Evolutionary conservation across 495 filamentous ascomycete species (phyloP).

Genomic region (Aspergillus affinis): DNA sequence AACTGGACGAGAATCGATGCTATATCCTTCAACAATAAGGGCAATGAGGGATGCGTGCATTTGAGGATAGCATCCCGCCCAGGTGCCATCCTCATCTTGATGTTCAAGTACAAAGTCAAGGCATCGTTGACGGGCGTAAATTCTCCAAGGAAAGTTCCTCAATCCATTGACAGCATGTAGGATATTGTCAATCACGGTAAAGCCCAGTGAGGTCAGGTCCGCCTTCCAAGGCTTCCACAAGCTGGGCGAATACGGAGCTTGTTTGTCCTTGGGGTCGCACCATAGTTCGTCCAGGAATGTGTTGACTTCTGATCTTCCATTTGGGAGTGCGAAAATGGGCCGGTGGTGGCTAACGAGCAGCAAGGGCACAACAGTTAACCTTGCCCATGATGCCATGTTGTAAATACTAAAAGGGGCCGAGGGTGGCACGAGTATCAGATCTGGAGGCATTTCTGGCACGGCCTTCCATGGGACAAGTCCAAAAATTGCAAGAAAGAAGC

Average conservation of each 20-base stretch:
- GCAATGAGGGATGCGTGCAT: conserved; percentile 30
- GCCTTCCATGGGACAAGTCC: conserved; percentile 43
- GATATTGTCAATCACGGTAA: neutral
- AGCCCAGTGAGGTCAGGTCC: neutral
- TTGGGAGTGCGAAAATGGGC: conserved; percentile 37
- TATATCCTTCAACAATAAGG: conserved; percentile 31
- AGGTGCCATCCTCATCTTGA: conserved; percentile 31
- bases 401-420: conserved; percentile 38
- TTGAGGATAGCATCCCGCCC: conserved; percentile 32
- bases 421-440: conserved; percentile 38
- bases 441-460: conserved; percentile 39
- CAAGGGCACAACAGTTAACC: conserved; percentile 35
- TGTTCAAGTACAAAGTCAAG: conserved; percentile 32
- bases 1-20: conserved; percentile 12
- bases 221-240: conserved; percentile 12
- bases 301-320: conserved; percentile 26
- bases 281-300: conserved; percentile 44
- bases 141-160: neutral
- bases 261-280: conserved; percentile 29
- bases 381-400: conserved; percentile 37
- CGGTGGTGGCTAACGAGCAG: conserved; percentile 35
- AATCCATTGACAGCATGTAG: too few relatives aligned
- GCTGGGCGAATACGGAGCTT: conserved; percentile 22
- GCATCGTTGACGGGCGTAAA: conserved; percentile 16
- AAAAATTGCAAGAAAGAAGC: conserved; percentile 41